phyloP scores from a whole-genome alignment of 1,284 basidiomycete species.

The Puccinia brachypodii region DNA sequence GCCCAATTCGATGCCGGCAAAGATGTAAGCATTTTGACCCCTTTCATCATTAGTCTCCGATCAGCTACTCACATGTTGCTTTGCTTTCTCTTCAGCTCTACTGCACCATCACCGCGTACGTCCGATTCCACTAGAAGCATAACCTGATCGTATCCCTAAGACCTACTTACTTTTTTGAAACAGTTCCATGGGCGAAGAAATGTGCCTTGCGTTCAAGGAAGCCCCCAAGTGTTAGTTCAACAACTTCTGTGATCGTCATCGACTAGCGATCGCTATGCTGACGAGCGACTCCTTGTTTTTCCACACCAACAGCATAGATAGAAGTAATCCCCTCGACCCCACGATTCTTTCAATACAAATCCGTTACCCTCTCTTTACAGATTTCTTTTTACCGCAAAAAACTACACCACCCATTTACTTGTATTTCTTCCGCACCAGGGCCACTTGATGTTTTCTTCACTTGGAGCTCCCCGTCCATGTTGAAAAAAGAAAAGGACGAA shows the following conservation, averaged over 20 bases:
- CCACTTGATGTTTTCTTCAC: neutral
- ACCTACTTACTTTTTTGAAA: neutral
- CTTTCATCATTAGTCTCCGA: neutral
- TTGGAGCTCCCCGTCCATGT: slow-evolving; percentile 20
- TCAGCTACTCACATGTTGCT: neutral
- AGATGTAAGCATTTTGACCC: slow-evolving; percentile 60
- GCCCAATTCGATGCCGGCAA: slow-evolving; percentile 79
- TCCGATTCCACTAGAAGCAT: neutral
- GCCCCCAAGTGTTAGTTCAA: slow-evolving; percentile 38
- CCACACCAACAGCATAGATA: slow-evolving; percentile 5
- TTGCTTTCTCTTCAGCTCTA: slow-evolving; percentile 25
- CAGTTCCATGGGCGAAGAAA: slow-evolving; percentile 47
- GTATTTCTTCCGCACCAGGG: slow-evolving; percentile 12
- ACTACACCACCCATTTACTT: slow-evolving; percentile 3
- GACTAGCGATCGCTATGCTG: neutral
- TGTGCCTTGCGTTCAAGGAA: slow-evolving; percentile 48
- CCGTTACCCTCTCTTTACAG: slow-evolving; percentile 33
- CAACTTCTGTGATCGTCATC: neutral
- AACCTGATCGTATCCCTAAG: neutral
- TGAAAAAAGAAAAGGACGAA: slow-evolving; percentile 26
- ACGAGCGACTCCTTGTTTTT: neutral
- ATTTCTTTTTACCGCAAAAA: slow-evolving; percentile 3
- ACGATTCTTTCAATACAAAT: slow-evolving; percentile 29
- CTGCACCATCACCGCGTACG: slow-evolving; percentile 48
- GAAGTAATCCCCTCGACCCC: neutral